Evolutionary conservation across 2,329 filamentous ascomycete genomes (phyloP).

Genomic region (Paraphoma sp.): DNA sequence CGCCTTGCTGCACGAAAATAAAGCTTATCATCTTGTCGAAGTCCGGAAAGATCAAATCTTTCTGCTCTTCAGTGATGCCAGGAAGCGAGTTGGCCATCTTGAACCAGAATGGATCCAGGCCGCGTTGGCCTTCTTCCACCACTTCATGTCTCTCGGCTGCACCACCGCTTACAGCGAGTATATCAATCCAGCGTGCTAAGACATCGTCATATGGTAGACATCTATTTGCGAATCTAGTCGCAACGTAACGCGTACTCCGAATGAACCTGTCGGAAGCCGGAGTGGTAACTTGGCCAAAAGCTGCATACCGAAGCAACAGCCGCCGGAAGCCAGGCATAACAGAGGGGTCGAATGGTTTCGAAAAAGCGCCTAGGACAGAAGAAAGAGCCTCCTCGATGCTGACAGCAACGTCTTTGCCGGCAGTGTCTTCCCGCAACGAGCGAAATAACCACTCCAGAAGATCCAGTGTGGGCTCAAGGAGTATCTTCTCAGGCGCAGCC

Average conservation of each 20-base stretch:
- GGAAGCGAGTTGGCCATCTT: slow-evolving; percentile 61
- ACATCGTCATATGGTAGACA: slow-evolving; percentile 82
- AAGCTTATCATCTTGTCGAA: slow-evolving; percentile 54
- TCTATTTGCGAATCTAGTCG: slow-evolving; percentile 87
- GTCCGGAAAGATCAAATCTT: slow-evolving; percentile 45
- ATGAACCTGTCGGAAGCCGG: slow-evolving; percentile 49
- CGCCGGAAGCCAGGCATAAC: slow-evolving; percentile 49
- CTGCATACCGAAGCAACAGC: slow-evolving; percentile 42
- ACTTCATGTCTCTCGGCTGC: slow-evolving; percentile 78
- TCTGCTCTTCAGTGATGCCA: slow-evolving; percentile 27
- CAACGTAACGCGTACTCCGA: slow-evolving; percentile 76
- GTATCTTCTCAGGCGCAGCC: slow-evolving; percentile 65
- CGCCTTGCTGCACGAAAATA: slow-evolving; percentile 50
- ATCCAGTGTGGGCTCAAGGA: slow-evolving; percentile 59
- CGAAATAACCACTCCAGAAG: slow-evolving; percentile 80
- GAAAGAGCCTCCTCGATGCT: slow-evolving; percentile 91
- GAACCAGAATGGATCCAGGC: slow-evolving; percentile 81
- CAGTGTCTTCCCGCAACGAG: slow-evolving; percentile 80
- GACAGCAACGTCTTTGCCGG: slow-evolving; percentile 74
- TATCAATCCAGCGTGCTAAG: slow-evolving; percentile 83
- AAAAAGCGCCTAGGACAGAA: slow-evolving; percentile 70
- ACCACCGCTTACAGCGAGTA: slow-evolving; percentile 76
- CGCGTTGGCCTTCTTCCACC: slow-evolving; percentile 86
- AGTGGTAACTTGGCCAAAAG: slow-evolving; percentile 16
- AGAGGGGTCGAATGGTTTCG: slow-evolving; percentile 50